A percentile compares a stretch with the other conserved stretches of the same genome.
phyloP scores from a whole-genome alignment of 441 rosid species.

The Francoa sonchifolia region DNA sequence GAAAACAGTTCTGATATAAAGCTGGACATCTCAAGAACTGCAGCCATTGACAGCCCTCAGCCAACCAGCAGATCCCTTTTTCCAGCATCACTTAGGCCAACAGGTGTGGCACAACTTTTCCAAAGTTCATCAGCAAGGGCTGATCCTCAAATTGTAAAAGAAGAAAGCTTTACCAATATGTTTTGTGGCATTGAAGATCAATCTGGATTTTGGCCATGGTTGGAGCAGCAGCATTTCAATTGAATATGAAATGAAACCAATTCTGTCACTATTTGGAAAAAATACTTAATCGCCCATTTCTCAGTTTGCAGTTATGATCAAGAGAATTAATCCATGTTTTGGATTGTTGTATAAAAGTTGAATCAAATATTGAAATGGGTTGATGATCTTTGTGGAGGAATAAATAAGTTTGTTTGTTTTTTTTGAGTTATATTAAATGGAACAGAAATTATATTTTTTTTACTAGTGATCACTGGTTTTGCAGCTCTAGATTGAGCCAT shows the following conservation, averaged over 20 bases:
- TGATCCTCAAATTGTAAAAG: constrained; percentile 51
- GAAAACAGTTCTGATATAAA: constrained; percentile 81
- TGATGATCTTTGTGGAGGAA: no score
- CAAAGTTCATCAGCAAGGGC: constrained; percentile 35
- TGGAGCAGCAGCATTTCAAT: constrained; percentile 77
- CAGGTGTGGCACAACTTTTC: constrained; percentile 42
- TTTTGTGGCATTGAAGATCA: constrained; percentile 82
- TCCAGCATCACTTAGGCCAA: constrained; percentile 36
- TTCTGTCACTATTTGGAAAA: no score
- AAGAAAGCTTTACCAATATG: constrained; percentile 82
- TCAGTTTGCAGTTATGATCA: no score
- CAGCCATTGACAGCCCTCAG: constrained; percentile 60
- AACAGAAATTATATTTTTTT: no score
- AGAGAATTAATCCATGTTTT: no score
- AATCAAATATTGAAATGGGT: no score
- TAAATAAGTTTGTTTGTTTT: no score
- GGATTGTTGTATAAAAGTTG: no score
- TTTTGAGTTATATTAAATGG: no score
- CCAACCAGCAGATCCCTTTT: constrained; percentile 44
- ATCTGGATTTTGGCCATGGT: constrained; percentile 94
- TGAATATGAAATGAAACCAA: constrained; percentile 22
- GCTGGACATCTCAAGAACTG: constrained; percentile 62
- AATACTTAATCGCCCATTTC: no score
- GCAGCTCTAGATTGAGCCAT: no score
- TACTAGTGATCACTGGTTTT: no score